These are phyloP conservation scores for Aspergillus pseudotamarii DNA, from an alignment of 2,329 filamentous ascomycete species.

Conservation along the genomic window DNA sequence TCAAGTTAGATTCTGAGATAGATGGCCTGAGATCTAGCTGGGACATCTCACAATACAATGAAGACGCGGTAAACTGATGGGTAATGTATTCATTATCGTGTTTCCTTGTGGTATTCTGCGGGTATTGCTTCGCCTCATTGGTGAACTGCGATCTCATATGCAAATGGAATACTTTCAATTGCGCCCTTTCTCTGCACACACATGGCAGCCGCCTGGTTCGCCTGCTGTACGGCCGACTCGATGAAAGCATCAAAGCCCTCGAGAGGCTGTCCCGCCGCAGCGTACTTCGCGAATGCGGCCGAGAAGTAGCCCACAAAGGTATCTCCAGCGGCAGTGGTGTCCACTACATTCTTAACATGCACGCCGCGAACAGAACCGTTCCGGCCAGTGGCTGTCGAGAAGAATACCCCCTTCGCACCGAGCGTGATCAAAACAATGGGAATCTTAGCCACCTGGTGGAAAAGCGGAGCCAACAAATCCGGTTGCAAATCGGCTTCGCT, in stretches of 20 bases:
- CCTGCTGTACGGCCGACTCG: slow-evolving; percentile 47
- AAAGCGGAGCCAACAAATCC: slow-evolving; percentile 60
- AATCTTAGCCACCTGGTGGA: slow-evolving; percentile 68
- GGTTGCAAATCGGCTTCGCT: slow-evolving; percentile 43
- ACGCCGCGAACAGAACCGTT: slow-evolving; percentile 56
- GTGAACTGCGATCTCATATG: slow-evolving; percentile 40
- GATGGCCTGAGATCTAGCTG: slow-evolving; percentile 21
- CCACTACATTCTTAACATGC: slow-evolving; percentile 73
- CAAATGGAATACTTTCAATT: slow-evolving; percentile 52
- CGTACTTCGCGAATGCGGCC: neutral
- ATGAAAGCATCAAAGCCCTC: slow-evolving; percentile 60
- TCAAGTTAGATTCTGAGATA: slow-evolving; percentile 23
- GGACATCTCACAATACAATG: slow-evolving; percentile 26
- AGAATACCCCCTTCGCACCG: slow-evolving; percentile 74
- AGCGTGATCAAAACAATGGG: slow-evolving; percentile 81
- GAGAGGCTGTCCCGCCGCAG: slow-evolving; percentile 68
- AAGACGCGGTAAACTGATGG: slow-evolving; percentile 10
- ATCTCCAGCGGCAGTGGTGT: slow-evolving; percentile 92
- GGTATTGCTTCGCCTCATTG: neutral
- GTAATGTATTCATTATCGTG: neutral
- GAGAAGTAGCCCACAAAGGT: slow-evolving; percentile 73
- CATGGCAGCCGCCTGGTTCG: slow-evolving; percentile 45
- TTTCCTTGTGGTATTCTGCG: too few relatives aligned
- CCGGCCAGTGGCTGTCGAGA: slow-evolving; percentile 52
- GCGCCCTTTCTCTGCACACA: slow-evolving; percentile 50